Conservation (phyloP, 805 yeast species). For the Metschnikowia shivogae region DNA sequence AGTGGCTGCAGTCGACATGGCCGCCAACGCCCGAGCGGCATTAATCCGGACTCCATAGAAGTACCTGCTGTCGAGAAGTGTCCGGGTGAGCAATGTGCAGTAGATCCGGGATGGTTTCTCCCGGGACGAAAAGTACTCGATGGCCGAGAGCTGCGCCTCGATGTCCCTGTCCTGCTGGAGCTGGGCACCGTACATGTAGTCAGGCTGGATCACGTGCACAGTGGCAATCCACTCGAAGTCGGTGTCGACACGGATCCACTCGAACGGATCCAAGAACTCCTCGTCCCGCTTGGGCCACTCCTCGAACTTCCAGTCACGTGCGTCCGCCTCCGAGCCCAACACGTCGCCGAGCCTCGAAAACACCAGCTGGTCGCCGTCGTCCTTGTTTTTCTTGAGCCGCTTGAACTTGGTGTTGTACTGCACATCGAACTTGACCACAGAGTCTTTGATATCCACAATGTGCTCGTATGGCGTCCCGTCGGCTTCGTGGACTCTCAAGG, state of each 20-base stretch:
- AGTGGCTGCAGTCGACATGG: constrained; percentile 55
- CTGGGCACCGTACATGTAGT: constrained; percentile 92
- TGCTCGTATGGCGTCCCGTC: constrained; percentile 99
- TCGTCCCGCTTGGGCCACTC: constrained; percentile 72
- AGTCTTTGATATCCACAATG: constrained; percentile 85
- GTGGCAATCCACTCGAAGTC: constrained; percentile 96
- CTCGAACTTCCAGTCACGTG: constrained; percentile 64
- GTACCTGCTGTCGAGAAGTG: constrained; percentile 78
- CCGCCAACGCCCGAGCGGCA: constrained; percentile 77
- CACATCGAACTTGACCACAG: constrained; percentile 81
- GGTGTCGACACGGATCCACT: constrained; percentile 97
- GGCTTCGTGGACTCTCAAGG: constrained; percentile 94
- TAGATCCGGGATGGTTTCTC: constrained; percentile 58
- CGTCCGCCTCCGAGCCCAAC: constrained; percentile 55
- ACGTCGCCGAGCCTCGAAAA: constrained; percentile 71
- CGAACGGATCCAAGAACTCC: constrained; percentile 83
- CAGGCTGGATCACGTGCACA: constrained; percentile 80
- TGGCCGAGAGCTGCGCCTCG: constrained; percentile 88
- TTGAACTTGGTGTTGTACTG: constrained; percentile 94
- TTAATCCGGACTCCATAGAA: constrained; percentile 85
- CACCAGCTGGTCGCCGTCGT: constrained; percentile 38
- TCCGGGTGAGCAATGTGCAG: constrained; percentile 73
- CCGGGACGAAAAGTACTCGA: constrained; percentile 61
- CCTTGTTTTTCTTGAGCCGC: constrained; percentile 62
- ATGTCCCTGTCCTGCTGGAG: constrained; percentile 93